These are phyloP conservation scores for Ailanthus altissimus DNA, from an alignment of 345 rosid species.

Conservation along the genomic window DNA sequence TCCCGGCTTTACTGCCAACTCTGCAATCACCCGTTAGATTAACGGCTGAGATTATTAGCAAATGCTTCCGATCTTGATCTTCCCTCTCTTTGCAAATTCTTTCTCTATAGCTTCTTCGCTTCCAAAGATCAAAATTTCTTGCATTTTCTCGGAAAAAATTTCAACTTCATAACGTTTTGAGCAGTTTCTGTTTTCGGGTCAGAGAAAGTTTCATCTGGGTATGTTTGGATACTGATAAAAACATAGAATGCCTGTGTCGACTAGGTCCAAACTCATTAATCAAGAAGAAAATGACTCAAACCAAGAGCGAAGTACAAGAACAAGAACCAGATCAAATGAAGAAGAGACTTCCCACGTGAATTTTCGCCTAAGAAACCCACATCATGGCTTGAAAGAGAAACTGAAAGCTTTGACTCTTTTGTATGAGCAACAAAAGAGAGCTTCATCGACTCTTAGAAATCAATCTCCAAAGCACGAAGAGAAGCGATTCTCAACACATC, in stretches of 20 bases:
- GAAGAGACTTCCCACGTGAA: slow-evolving; percentile 34
- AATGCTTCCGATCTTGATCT: slow-evolving; percentile 23
- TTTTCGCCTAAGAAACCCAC: slow-evolving; percentile 64
- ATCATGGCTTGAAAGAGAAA: slow-evolving; percentile 91
- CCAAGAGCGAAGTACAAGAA: slow-evolving; percentile 24
- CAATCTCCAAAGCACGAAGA: slow-evolving; percentile 52
- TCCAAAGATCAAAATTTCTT: slow-evolving; percentile 3
- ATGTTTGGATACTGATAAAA: slow-evolving; percentile 52
- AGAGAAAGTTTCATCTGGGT: slow-evolving; percentile 30
- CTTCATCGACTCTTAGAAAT: slow-evolving; percentile 51
- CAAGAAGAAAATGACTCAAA: slow-evolving; percentile 34
- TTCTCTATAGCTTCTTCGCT: slow-evolving; percentile 16
- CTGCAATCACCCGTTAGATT: slow-evolving; percentile 31
- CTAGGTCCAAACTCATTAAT: slow-evolving; percentile 59
- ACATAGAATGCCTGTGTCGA: slow-evolving; percentile 73
- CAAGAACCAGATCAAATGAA: slow-evolving; percentile 41
- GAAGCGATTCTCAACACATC: slow-evolving; percentile 48
- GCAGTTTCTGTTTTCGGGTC: slow-evolving; percentile 28
- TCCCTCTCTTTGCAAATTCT: slow-evolving; percentile 22
- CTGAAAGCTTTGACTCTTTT: slow-evolving; percentile 82
- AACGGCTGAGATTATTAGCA: slow-evolving; percentile 31
- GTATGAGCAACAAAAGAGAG: slow-evolving; percentile 91
- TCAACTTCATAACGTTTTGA: slow-evolving; percentile 23
- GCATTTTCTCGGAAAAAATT: slow-evolving; percentile 19
- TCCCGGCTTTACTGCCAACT: slow-evolving; percentile 40